Percentiles rank a stretch among this genome's conserved stretches.
These are phyloP conservation scores for Podila clonocystis DNA, from an alignment of 192 early-diverging fungal species.

Conservation along the genomic window DNA sequence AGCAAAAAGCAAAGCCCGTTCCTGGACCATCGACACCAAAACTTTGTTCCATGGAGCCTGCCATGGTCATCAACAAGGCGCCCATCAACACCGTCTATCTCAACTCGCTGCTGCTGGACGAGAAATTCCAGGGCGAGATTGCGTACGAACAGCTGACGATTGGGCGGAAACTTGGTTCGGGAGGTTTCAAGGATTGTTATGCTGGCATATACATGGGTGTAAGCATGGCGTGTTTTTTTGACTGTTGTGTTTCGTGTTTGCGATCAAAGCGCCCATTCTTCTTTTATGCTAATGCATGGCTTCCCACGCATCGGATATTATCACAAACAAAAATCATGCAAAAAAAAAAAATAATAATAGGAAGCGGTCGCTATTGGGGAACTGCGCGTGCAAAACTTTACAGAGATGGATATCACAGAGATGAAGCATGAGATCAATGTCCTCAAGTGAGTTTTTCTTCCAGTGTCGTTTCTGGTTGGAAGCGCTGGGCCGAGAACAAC, in stretches of 20 bases:
- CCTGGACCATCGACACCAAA: conserved; percentile 76
- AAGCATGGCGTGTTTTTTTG: conserved; percentile 9
- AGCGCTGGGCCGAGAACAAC: neutral
- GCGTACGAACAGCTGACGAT: conserved; percentile 66
- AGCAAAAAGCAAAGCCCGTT: conserved; percentile 73
- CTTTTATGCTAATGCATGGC: neutral
- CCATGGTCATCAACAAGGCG: conserved; percentile 37
- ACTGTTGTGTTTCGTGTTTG: neutral
- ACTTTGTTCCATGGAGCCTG: conserved; percentile 61
- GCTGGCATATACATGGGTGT: conserved; percentile 69
- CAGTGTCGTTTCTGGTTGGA: neutral
- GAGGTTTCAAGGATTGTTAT: conserved; percentile 86
- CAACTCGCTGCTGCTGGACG: conserved; percentile 57
- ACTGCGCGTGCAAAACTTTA: conserved; percentile 75
- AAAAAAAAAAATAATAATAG: conserved; percentile 31
- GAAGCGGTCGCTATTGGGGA: conserved; percentile 80
- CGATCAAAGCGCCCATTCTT: neutral
- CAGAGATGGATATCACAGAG: conserved; percentile 74
- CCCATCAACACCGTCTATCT: conserved; percentile 59
- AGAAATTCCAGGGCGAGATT: conserved; percentile 67
- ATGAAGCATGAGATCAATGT: conserved; percentile 83
- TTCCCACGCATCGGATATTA: neutral
- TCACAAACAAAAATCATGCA: too few relatives aligned
- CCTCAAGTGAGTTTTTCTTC: conserved; percentile 60
- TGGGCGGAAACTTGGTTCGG: conserved; percentile 75